Conservation (phyloP, 345 rosid species). For the Turritis glabra region DNA sequence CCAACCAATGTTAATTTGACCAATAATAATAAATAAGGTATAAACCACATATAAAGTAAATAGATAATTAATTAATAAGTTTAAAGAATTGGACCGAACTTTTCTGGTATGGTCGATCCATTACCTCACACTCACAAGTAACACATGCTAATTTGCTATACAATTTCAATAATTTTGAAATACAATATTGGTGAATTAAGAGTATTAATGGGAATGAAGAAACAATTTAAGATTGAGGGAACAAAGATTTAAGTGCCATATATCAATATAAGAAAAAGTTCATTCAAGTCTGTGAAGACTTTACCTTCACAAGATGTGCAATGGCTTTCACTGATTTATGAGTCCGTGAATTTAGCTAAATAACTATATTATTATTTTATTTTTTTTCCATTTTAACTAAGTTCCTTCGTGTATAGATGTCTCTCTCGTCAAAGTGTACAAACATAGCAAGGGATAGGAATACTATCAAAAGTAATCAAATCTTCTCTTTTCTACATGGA, state of each 20-base stretch:
- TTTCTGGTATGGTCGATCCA: conserved; percentile 1
- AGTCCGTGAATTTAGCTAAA: conserved; percentile 1
- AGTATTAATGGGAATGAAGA: neutral
- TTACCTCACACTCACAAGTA: neutral
- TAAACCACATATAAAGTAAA: neutral
- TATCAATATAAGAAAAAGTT: neutral
- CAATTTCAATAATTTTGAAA: neutral
- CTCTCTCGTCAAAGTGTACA: neutral
- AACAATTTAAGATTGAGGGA: neutral
- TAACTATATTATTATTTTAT: neutral
- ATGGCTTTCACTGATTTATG: neutral
- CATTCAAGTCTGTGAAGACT: neutral
- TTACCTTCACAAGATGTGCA: neutral
- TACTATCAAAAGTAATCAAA: neutral
- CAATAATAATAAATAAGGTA: conserved; percentile 4
- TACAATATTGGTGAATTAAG: neutral
- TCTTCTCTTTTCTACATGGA: neutral
- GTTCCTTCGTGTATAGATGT: neutral
- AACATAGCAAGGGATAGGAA: neutral
- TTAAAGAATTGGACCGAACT: neutral
- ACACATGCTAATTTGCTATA: conserved; percentile 8
- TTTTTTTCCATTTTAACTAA: neutral
- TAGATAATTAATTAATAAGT: neutral
- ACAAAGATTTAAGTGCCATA: neutral
- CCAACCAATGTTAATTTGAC: conserved; percentile 5